A percentile compares a stretch with the other conserved stretches of the same genome.
Evolutionary conservation across 257 asterid genomes (phyloP).

Genomic region (Solanum rostratum): DNA sequence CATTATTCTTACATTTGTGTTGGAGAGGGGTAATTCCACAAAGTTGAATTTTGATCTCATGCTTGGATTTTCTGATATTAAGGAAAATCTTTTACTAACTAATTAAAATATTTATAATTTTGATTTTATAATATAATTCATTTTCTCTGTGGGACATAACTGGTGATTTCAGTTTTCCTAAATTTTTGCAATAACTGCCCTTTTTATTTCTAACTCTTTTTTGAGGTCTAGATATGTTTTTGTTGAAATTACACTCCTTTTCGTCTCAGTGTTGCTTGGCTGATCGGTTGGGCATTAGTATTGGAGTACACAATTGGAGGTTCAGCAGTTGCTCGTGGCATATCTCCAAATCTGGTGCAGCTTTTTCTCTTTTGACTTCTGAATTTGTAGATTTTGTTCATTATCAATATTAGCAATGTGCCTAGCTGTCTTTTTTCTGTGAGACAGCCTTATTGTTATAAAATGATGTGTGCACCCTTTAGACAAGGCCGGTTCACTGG

Average conservation of each 20-base stretch:
- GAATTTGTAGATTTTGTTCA: background rate
- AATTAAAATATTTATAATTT: background rate
- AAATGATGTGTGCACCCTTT: background rate
- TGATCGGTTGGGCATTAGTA: conserved; percentile 91
- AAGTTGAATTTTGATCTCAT: background rate
- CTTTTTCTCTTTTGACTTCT: background rate
- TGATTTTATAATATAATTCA: background rate
- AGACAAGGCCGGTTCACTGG: background rate
- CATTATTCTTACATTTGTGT: conserved; percentile 90
- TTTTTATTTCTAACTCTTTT: background rate
- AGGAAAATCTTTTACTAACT: background rate
- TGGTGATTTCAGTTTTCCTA: background rate
- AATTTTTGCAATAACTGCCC: background rate
- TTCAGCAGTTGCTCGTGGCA: conserved; percentile 98
- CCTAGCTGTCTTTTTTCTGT: background rate
- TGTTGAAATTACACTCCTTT: background rate
- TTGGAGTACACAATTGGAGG: conserved; percentile 98
- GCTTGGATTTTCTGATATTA: background rate
- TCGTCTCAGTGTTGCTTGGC: conserved; percentile 75
- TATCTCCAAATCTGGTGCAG: conserved; percentile 89
- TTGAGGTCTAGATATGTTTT: background rate
- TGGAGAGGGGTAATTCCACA: conserved; percentile 68
- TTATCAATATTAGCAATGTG: background rate
- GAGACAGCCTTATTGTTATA: background rate
- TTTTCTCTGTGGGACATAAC: background rate